Base-by-base conservation (phyloP, 1,284 basidiomycete species). In the Porodaedalea pini region DNA sequence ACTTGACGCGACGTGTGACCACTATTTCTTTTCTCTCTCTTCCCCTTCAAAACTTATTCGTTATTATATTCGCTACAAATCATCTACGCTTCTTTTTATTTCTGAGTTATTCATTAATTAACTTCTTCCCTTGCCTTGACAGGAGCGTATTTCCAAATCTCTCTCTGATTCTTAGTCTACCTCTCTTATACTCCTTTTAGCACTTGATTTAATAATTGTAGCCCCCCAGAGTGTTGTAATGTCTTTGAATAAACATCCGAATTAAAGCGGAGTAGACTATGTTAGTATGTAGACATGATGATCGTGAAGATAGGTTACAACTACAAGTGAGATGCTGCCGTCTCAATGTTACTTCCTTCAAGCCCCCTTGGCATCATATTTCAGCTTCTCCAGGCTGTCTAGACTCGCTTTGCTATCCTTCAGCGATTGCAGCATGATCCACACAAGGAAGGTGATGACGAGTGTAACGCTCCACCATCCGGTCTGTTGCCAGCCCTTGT, bases 351-450 rank as follows among this genome's bases (percentile, higher is more conserved):
- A 36, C 29, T 3, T n/a, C 36, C 25, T 27, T 57, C 49, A 57
- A 29, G 57, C 57, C n/a, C 57, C 57, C 37, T 59, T 59, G 11
- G 52, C 57, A 40, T 55, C 37, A 32, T 59, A 59, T 21, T 51
- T 54, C 29, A 59, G 37, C 15, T 43, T 50, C 27, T 55, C 57
- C 31, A 59, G 31, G n/a, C 51, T 32, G 23, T 50, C 57, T 13
- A 55, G 3, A 29, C 36, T 44, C 25, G 39, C 36, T 21, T 44
- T 39, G 21, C 45, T 48, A 15, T 54, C 52, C 47, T 55, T 47
- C 3, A 59, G 41, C 19, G 41, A 54, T 5, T 27, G 45, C 15
- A 55, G 45, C 23, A 54, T 40, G 11, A 31, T 27, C 25, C 39
- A 45, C 15, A 51, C 52, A 29, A 50, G 34, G 10, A 55, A 17